Base-by-base conservation (phyloP, 2,329 filamentous ascomycete species). In the Fusarium agapanthi region DNA sequence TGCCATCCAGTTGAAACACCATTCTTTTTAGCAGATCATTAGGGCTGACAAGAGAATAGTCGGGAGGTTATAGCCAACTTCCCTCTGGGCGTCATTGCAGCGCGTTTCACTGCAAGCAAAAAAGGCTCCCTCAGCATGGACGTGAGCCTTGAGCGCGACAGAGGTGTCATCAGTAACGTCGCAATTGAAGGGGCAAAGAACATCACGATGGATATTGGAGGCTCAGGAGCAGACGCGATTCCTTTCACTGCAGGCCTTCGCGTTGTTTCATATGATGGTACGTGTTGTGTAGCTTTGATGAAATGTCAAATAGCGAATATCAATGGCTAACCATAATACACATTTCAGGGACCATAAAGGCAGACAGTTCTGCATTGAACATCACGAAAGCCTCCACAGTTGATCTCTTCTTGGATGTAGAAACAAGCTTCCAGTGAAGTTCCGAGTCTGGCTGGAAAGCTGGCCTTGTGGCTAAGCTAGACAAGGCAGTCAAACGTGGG, bases 281-380 rank as follows among this genome's bases (percentile, higher is more conserved):
- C 9, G 26, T 30, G 0, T 3, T 0, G 4, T 24, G 2, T 1
- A 47, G 0, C 24, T 14, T 14, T 11, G 2, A 30, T 30, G 20
- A 15, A 47, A 10, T 8, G 3, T 3, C 13, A 15, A 28, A 22
- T 1, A 28, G 10, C 13, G 24, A 15, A 28, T 0, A 18, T 16
- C 34, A 35, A 35, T 8, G 12, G 10, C 44, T 47, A n/a, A 47
- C 12, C 10, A 6, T 12, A 2, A n/a, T 30, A 6, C 4, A 3
- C 9, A 8, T 1, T 3, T 0, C 5, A 47, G 44, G 44, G 5
- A 47, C 26, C 5, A 12, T 47, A 2, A 30, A 30, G 5, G 10
- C 44, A 30, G 20, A 6, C 10, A 20, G 20, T 3, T 30, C 45
- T n/a, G 7, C 3, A 3, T 16, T 48, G 45, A 48, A 48, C 13